Evolutionary conservation across 768 basidiomycete genomes (phyloP).

Genomic region (Nevesoporus exiguus): DNA sequence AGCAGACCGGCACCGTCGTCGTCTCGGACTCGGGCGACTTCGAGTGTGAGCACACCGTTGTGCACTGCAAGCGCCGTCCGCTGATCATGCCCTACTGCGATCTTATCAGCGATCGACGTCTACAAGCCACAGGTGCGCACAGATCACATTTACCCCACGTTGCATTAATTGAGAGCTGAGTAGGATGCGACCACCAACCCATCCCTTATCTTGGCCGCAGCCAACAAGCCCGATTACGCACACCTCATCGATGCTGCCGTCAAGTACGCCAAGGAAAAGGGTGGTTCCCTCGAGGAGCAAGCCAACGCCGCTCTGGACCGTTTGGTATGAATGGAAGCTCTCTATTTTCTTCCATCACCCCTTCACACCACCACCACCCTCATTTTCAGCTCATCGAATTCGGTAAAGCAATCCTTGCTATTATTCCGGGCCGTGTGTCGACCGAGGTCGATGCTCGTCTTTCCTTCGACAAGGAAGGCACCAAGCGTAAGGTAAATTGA

Average conservation of each 20-base stretch:
- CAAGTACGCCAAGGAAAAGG: constrained; percentile 73
- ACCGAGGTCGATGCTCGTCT: constrained; percentile 98
- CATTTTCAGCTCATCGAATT: constrained; percentile 85
- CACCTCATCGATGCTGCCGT: constrained; percentile 77
- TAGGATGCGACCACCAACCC: constrained; percentile 99
- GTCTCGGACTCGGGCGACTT: constrained; percentile 98
- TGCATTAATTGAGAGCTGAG: constrained; percentile 9
- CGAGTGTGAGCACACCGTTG: constrained; percentile 49
- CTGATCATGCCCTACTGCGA: constrained; percentile 21
- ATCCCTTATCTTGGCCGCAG: constrained; percentile 88
- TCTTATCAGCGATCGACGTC: constrained; percentile 75
- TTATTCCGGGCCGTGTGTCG: constrained; percentile 98
- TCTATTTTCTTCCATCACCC: constrained; percentile 5
- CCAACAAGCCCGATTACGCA: constrained; percentile 84
- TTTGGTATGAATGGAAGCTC: constrained; percentile 54
- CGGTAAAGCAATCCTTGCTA: constrained; percentile 89
- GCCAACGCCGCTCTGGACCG: constrained; percentile 81
- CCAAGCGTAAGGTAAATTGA: constrained; percentile 72
- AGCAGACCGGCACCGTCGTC: constrained; percentile 91
- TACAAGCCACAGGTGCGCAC: constrained; percentile 86
- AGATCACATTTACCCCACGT: constrained; percentile 11
- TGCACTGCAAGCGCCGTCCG: constrained; percentile 15
- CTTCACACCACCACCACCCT: constrained; percentile 13
- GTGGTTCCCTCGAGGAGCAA: constrained; percentile 72
- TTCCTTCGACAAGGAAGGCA: constrained; percentile 92